phyloP scores from a whole-genome alignment of 2,329 filamentous ascomycete species.

The Uncinocarpus reesii region DNA sequence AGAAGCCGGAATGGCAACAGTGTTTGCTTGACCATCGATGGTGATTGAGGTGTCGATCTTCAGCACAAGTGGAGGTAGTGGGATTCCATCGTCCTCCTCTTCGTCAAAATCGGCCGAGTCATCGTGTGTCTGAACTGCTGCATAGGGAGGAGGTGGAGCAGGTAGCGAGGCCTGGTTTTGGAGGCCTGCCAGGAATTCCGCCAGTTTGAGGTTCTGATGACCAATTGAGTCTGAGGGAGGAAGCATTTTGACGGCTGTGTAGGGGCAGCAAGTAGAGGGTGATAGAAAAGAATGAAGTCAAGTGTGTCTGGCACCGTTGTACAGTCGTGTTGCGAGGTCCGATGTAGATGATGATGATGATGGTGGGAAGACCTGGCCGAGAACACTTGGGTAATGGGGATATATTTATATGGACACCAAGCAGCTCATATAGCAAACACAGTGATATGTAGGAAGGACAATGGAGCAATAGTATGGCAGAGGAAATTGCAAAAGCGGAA shows the following conservation, averaged over 20 bases:
- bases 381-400: not conserved
- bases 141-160: slow-evolving; percentile 23
- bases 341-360: not conserved
- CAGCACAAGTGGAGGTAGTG: slow-evolving; percentile 23
- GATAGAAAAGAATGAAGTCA: not conserved
- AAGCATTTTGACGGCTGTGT: slow-evolving; percentile 17
- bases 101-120: slow-evolving; percentile 11
- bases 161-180: slow-evolving; percentile 13
- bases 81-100: slow-evolving; percentile 18
- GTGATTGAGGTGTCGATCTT: slow-evolving; percentile 30
- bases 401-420: not conserved
- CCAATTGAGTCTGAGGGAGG: slow-evolving; percentile 25
- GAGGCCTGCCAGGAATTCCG: slow-evolving; percentile 19
- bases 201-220: slow-evolving; percentile 24
- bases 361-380: not conserved
- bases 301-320: not conserved
- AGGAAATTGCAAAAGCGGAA: not conserved
- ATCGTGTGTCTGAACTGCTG: slow-evolving; percentile 4
- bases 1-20: slow-evolving; percentile 22
- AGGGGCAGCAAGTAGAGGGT: not conserved
- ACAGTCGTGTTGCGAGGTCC: not conserved
- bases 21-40: slow-evolving; percentile 28
- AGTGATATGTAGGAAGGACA: not conserved
- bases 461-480: not conserved
- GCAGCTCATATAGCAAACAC: not conserved